These are phyloP conservation scores for Botryotinia narcissicola DNA, from an alignment of 2,329 filamentous ascomycete genomes.

Conservation along the genomic window DNA sequence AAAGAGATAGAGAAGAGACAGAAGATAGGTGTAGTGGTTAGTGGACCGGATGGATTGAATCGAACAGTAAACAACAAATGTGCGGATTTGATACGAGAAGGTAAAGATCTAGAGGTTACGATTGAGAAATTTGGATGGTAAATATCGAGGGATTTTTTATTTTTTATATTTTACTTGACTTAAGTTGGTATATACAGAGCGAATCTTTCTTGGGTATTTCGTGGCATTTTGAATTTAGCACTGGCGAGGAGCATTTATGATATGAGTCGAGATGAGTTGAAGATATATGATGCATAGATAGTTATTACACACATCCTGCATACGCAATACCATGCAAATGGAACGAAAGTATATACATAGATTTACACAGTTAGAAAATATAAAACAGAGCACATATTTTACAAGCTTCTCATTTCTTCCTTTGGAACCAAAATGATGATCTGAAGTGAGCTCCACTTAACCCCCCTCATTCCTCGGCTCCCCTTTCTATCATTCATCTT, in stretches of 20 bases:
- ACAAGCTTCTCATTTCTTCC: neutral
- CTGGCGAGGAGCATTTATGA: neutral
- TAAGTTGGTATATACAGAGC: neutral
- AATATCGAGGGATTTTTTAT: neutral
- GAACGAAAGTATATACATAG: neutral
- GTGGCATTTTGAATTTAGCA: neutral
- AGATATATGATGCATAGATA: neutral
- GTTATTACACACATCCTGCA: neutral
- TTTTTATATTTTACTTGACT: neutral
- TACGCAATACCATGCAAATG: neutral
- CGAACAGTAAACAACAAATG: conserved; percentile 58
- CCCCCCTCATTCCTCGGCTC: neutral
- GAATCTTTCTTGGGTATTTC: neutral
- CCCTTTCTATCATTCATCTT: neutral
- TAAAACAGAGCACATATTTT: neutral
- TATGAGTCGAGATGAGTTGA: neutral
- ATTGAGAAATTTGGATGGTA: conserved; percentile 71
- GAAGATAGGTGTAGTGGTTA: conserved; percentile 54
- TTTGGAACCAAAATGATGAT: neutral
- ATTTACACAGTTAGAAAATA: neutral
- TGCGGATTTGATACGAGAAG: conserved; percentile 48
- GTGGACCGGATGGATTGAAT: conserved; percentile 62
- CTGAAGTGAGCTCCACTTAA: neutral
- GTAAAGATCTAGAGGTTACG: conserved; percentile 50
- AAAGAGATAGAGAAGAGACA: conserved; percentile 24